Conservation (phyloP, 2,329 filamentous ascomycete species). For the Pyricularia sp. region DNA sequence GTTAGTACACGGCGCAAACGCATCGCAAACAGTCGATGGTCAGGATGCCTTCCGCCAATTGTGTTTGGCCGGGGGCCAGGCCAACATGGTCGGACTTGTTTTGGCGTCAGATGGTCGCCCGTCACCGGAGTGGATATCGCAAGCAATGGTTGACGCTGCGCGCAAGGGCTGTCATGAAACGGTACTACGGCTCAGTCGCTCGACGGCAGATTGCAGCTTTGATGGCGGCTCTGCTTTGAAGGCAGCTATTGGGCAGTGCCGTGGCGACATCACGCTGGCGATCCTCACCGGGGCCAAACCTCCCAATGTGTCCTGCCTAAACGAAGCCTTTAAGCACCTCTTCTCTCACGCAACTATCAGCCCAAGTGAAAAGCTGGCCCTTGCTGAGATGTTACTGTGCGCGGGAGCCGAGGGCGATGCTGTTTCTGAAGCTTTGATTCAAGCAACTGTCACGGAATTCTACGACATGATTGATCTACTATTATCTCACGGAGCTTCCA, state of each 20-base stretch:
- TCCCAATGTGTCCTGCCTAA: conserved; percentile 36
- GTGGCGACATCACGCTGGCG: conserved; percentile 44
- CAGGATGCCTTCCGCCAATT: conserved; percentile 44
- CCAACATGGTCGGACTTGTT: conserved; percentile 36
- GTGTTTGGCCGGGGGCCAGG: conserved; percentile 34
- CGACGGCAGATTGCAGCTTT: conserved; percentile 42
- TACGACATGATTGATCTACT: conserved; percentile 46
- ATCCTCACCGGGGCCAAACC: conserved; percentile 43
- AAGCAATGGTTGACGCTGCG: conserved; percentile 41
- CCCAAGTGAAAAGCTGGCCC: conserved; percentile 37
- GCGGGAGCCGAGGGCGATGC: conserved; percentile 45
- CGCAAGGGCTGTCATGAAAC: conserved; percentile 39
- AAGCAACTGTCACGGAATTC: conserved; percentile 39
- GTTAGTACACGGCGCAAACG: conserved; percentile 40
- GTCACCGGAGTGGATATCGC: conserved; percentile 30
- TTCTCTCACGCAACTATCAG: conserved; percentile 35
- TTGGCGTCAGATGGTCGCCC: conserved; percentile 40
- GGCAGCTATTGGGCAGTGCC: conserved; percentile 34
- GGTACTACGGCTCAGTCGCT: conserved; percentile 40
- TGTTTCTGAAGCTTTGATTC: conserved; percentile 35
- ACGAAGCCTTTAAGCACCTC: conserved; percentile 39
- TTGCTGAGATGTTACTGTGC: conserved; percentile 48
- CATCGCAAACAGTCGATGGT: conserved; percentile 36
- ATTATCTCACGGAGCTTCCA: conserved; percentile 41
- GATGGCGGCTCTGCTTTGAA: conserved; percentile 43